Base-by-base conservation (phyloP, 108 stramenopile species). In the Fragilaria crotonensis region DNA sequence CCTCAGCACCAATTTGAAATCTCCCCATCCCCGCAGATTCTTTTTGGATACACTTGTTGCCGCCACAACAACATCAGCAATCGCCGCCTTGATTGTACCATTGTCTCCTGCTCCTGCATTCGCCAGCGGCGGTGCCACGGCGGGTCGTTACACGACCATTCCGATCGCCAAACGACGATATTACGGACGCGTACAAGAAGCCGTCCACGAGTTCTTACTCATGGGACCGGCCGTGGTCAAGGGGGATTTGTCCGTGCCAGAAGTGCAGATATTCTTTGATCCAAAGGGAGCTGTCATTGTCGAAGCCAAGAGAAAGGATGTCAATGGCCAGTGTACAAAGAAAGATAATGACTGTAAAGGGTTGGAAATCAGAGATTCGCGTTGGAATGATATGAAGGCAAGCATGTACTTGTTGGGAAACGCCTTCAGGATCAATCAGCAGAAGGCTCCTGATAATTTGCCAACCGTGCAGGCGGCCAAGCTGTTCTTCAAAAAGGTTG, bases 401-500 rank as follows among this genome's bases (percentile, higher is more conserved):
- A 70, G 63, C 25, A 89, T 93, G 91, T 93, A 93, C 52, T 61
- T 93, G 45, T 69, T 93, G 41, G 91, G 74, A 21, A 93, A 93
- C 61, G 91, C 91, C 4, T 93, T 93, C 62, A 81, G 91, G 7
- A 76, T 87, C 66, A 89, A 93, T 67, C 91, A 93, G 44, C 71
- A 69, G 49, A 93, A 93, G 59, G 83, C 91, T 20, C 91, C 91
- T 2, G 91, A 93, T 36, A 86, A 85, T 54, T 49, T 93, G 44
- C 91, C 91, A 7, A 83, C 85, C 0, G 91, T 93, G n/a, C 71
- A 81, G 48, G 91, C 91, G 4, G 85, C 91, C 4, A 87, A 85
- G 62, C 70, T 71, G 44, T 93, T 93, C 67, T 93, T 93, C 75
- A 85, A 81, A 45, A 70, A 83, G 60, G 84, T 93, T 68, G 81